A percentile compares a stretch with the other conserved stretches of the same genome.
These are phyloP conservation scores for Trichoderma virens DNA, from an alignment of 495 filamentous ascomycete species.

Conservation along the genomic window DNA sequence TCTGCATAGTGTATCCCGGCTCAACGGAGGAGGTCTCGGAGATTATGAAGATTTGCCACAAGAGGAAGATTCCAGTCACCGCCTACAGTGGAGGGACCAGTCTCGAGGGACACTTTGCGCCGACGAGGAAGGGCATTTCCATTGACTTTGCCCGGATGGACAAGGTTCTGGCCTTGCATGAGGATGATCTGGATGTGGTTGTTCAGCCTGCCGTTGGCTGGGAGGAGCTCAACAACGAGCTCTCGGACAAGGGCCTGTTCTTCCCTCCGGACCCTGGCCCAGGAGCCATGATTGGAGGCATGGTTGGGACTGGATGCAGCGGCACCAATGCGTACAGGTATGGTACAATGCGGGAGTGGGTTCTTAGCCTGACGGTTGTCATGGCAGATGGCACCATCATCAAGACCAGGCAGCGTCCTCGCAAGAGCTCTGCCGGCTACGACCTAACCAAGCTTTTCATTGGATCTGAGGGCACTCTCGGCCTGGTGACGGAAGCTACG, in stretches of 20 bases:
- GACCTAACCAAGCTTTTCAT: conserved; percentile 71
- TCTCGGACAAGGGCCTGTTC: conserved; percentile 61
- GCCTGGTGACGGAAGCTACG: conserved; percentile 68
- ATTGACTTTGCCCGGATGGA: conserved; percentile 73
- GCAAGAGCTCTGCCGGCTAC: conserved; percentile 81
- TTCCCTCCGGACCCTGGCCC: conserved; percentile 80
- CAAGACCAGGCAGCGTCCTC: conserved; percentile 70
- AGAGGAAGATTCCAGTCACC: conserved; percentile 62
- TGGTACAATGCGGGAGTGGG: conserved; percentile 97
- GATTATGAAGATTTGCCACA: conserved; percentile 70
- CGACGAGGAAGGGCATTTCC: conserved; percentile 67
- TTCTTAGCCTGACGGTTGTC: conserved; percentile 82
- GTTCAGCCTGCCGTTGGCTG: conserved; percentile 78
- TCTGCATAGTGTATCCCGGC: conserved; percentile 57
- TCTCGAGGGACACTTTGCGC: conserved; percentile 72
- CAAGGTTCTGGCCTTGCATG: conserved; percentile 60
- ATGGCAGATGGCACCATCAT: conserved; percentile 87
- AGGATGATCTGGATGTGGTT: conserved; percentile 71
- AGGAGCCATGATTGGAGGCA: conserved; percentile 85
- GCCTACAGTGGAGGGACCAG: conserved; percentile 70
- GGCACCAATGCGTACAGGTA: conserved; percentile 93
- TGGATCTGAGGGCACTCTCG: conserved; percentile 71
- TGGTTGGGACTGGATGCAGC: conserved; percentile 90
- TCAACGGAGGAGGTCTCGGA: conserved; percentile 61
- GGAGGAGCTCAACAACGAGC: conserved; percentile 67